Evolutionary conservation across 345 rosid species (phyloP).

Genomic region (Geranium rotundifolium): DNA sequence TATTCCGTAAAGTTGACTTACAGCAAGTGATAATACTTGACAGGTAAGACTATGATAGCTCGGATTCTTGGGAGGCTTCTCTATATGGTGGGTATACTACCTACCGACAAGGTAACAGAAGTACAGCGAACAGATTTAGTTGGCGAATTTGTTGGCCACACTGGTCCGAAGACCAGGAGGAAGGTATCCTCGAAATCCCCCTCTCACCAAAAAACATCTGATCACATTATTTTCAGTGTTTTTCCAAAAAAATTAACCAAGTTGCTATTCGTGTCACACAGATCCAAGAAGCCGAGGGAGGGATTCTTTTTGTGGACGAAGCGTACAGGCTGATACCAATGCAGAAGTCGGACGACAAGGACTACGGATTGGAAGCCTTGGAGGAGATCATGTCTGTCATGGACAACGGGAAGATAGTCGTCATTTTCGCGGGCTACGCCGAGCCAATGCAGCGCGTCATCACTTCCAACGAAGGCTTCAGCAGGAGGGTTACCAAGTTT

Average conservation of each 20-base stretch:
- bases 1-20: constrained; percentile 3
- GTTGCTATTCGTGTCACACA: constrained; percentile 18
- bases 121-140: constrained; percentile 35
- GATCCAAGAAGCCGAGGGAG: constrained; percentile 97
- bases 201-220: no score
- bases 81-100: constrained; percentile 65
- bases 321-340: constrained; percentile 86
- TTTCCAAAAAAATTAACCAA: not conserved
- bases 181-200: constrained; percentile 34
- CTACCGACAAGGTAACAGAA: constrained; percentile 13
- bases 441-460: constrained; percentile 98
- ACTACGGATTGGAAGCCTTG: constrained; percentile 90
- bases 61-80: constrained; percentile 88
- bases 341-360: constrained; percentile 93
- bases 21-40: constrained; percentile 7
- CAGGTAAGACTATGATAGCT: constrained; percentile 98
- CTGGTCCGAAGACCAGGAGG: constrained; percentile 93
- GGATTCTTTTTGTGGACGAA: constrained; percentile 93
- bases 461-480: constrained; percentile 86
- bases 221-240: no score
- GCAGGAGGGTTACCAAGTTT: constrained; percentile 92
- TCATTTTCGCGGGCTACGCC: constrained; percentile 89
- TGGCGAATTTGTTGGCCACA: constrained; percentile 97
- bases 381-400: constrained; percentile 97
- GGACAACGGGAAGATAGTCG: constrained; percentile 85